Evolutionary conservation across 2,329 filamentous ascomycete genomes (phyloP).

Genomic region (Botrytis aclada): DNA sequence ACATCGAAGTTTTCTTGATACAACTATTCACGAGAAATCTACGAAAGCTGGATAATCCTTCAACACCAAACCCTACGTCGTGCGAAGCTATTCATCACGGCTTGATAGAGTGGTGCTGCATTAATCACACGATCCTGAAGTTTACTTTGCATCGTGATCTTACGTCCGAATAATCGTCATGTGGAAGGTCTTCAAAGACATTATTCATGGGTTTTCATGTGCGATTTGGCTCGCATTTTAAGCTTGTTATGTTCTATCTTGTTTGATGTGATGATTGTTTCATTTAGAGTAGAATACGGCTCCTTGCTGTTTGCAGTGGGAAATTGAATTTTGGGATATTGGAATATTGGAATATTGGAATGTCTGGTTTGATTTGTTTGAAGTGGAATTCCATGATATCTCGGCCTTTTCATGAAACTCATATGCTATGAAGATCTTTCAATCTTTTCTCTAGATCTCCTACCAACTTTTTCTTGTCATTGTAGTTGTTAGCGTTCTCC

Average conservation of each 20-base stretch:
- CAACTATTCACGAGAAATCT: background rate
- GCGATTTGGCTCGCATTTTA: background rate
- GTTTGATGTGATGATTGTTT: background rate
- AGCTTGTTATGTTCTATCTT: background rate
- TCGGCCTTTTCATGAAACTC: background rate
- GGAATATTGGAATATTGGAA: too few species aligned
- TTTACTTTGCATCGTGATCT: background rate
- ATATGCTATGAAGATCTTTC: accelerated
- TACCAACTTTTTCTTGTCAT: too few species aligned
- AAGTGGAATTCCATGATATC: background rate
- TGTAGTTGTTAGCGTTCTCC: too few species aligned
- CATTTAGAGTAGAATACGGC: too few species aligned
- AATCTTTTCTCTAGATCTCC: too few species aligned
- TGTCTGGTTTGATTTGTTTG: background rate
- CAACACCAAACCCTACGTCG: background rate
- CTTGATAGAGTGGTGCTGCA: background rate
- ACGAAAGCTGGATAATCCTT: background rate
- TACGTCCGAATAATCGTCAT: background rate
- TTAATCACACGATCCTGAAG: background rate
- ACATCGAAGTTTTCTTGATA: background rate
- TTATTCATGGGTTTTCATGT: background rate
- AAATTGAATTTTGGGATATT: too few species aligned
- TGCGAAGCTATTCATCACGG: background rate
- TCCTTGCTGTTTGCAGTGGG: too few species aligned
- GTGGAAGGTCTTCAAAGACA: background rate